phyloP scores from a whole-genome alignment of 2,329 filamentous ascomycete genomes.

The Cercospora canescens region DNA sequence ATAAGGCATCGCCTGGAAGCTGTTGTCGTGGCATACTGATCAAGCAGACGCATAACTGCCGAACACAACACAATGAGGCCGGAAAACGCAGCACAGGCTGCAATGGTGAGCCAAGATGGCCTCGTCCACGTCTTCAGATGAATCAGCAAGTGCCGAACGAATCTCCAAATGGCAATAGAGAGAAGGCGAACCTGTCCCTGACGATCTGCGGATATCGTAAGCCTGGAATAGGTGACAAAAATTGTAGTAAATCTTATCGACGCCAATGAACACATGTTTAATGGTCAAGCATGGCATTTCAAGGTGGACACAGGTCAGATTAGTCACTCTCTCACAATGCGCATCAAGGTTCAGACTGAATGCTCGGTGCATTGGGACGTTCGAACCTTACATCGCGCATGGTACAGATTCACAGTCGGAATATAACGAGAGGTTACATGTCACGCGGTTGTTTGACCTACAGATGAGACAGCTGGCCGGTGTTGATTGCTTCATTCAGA shows the following conservation, averaged over 20 bases:
- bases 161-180: neutral
- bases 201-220: conserved; percentile 50
- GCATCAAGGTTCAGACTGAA: no score
- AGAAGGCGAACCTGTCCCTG: neutral
- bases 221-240: conserved; percentile 51
- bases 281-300: conserved; percentile 40
- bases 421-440: neutral
- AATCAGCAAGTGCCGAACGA: neutral
- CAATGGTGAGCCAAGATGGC: neutral
- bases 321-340: no score
- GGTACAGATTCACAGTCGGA: neutral
- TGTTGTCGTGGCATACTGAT: no score
- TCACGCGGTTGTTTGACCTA: neutral
- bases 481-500: neutral
- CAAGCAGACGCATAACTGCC: neutral
- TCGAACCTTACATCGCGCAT: neutral
- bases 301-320: neutral
- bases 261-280: conserved; percentile 52
- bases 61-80: neutral
- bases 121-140: neutral
- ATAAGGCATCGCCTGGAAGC: no score
- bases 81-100: neutral
- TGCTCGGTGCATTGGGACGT: no score
- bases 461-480: neutral
- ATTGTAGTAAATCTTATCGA: no score